These are phyloP conservation scores for Citrus cavaleriei DNA, from an alignment of 345 rosid genomes.

Conservation along the genomic window DNA sequence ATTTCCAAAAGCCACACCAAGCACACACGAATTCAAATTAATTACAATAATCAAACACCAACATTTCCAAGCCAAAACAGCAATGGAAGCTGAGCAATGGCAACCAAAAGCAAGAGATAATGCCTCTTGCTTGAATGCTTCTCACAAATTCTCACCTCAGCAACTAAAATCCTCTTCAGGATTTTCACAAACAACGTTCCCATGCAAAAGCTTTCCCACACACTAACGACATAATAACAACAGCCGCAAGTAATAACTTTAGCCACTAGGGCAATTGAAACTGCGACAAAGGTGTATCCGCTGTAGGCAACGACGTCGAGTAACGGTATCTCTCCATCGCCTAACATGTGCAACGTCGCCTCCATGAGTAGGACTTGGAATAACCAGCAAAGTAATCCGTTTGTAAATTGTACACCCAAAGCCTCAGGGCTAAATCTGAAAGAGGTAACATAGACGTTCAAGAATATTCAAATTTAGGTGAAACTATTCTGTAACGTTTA, in stretches of 20 bases:
- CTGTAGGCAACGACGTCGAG: conserved; percentile 27
- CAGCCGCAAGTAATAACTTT: background rate
- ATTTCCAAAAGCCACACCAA: too few relatives aligned
- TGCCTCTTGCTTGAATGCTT: conserved; percentile 28
- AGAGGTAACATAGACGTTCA: background rate
- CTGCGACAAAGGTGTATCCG: conserved; percentile 18
- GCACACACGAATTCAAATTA: too few relatives aligned
- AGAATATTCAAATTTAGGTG: too few relatives aligned
- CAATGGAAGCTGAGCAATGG: conserved; percentile 19
- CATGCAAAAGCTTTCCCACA: conserved; percentile 28
- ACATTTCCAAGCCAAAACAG: conserved; percentile 23
- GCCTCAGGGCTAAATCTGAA: conserved; percentile 33
- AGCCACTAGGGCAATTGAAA: background rate
- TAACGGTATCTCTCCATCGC: conserved; percentile 24
- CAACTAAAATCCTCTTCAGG: conserved; percentile 25
- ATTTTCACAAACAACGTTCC: conserved; percentile 26
- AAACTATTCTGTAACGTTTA: too few relatives aligned
- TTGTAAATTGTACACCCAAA: conserved; percentile 11
- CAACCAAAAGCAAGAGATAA: conserved; percentile 22
- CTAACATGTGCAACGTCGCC: conserved; percentile 19
- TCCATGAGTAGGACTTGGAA: conserved; percentile 27
- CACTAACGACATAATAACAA: conserved; percentile 6
- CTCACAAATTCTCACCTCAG: conserved; percentile 18
- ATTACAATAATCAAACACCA: background rate
- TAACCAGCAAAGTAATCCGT: conserved; percentile 26